Evolutionary conservation across 257 asterid species (phyloP).

Genomic region (Gentiana dahurica): DNA sequence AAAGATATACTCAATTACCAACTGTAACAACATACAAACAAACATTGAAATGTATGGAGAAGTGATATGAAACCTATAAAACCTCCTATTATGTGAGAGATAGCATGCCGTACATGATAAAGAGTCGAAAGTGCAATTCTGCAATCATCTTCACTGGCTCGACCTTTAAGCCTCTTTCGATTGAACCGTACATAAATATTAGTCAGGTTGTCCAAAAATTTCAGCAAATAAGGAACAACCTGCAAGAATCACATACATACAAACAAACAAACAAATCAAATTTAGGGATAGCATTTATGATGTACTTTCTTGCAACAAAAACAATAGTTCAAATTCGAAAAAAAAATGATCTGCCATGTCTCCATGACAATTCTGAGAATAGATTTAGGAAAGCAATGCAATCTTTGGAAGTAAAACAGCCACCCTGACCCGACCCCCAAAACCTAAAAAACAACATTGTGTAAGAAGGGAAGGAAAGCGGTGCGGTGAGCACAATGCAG

Average conservation of each 20-base stretch:
- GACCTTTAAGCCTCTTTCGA: constrained; percentile 91
- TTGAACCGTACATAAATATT: constrained; percentile 91
- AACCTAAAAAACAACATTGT: no score
- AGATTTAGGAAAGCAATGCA: no score
- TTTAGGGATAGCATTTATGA: no score
- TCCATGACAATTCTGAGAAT: no score
- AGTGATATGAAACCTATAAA: not conserved
- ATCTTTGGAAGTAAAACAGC: no score
- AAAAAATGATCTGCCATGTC: no score
- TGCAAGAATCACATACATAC: constrained; percentile 7
- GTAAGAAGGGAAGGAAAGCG: no score
- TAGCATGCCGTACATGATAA: constrained; percentile 34
- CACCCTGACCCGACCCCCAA: no score
- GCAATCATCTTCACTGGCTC: constrained; percentile 89
- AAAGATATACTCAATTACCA: not conserved
- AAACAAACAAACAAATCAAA: no score
- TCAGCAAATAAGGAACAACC: constrained; percentile 83
- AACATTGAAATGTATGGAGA: not conserved
- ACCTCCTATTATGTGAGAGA: not conserved
- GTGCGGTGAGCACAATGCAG: no score
- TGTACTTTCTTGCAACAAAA: no score
- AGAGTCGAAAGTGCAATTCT: constrained; percentile 91
- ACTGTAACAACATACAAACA: not conserved
- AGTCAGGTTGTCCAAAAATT: constrained; percentile 83
- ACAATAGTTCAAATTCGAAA: no score